phyloP scores from a whole-genome alignment of 495 filamentous ascomycete species.

The Wilcoxina mikolae region DNA sequence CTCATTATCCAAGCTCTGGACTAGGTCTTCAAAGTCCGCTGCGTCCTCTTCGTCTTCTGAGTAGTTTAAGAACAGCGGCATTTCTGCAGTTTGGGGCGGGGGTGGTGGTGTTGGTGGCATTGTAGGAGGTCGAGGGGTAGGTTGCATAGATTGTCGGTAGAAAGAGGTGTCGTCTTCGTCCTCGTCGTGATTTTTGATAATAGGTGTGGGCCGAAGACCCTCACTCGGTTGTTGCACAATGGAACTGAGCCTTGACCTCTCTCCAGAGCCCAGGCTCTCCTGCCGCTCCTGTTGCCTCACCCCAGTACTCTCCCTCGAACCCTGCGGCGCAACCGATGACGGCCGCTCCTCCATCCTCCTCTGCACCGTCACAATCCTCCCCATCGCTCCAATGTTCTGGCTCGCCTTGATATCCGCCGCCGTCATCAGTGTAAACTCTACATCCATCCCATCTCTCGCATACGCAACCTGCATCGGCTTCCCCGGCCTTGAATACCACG shows the following conservation, averaged over 20 bases:
- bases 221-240: background rate
- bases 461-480: conserved; percentile 77
- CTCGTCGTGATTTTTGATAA: background rate
- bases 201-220: background rate
- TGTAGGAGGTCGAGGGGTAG: too few relatives aligned
- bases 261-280: too few relatives aligned
- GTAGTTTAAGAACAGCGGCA: conserved; percentile 2
- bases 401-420: conserved; percentile 54
- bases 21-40: background rate
- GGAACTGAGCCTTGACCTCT: too few relatives aligned
- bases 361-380: conserved; percentile 1
- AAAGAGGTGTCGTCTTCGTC: background rate
- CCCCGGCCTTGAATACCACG: conserved; percentile 65
- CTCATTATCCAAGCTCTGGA: background rate
- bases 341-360: background rate
- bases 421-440: conserved; percentile 91
- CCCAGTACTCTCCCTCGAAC: too few relatives aligned
- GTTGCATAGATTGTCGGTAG: too few relatives aligned
- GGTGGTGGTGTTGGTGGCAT: background rate
- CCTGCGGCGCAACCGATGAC: background rate
- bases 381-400: conserved; percentile 21
- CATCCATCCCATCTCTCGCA: conserved; percentile 52
- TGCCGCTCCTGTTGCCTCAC: background rate
- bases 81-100: background rate
- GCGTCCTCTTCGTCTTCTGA: background rate